A percentile compares a stretch with the other conserved stretches of the same genome.
These are phyloP conservation scores for Colletotrichum sp. DNA, from an alignment of 2,329 filamentous ascomycete genomes.

Conservation along the genomic window DNA sequence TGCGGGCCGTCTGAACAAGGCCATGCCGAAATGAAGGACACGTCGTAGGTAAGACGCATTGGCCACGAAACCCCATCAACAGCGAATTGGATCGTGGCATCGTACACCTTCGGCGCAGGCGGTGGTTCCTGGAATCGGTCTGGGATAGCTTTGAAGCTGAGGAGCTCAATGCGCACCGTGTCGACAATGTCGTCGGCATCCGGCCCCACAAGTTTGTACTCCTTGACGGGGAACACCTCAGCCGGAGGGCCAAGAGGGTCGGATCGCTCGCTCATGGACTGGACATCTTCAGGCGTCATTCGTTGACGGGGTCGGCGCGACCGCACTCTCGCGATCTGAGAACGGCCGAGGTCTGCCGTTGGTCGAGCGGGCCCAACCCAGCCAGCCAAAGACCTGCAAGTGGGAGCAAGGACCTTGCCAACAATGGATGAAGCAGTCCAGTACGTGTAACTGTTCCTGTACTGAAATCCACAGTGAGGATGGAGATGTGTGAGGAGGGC, in stretches of 20 bases:
- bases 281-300: constrained; percentile 64
- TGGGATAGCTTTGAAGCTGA: constrained; percentile 60
- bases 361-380: constrained; percentile 78
- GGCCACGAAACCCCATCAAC: constrained; percentile 69
- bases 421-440: constrained; percentile 77
- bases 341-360: constrained; percentile 68
- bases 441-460: constrained; percentile 76
- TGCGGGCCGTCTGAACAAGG: constrained; percentile 69
- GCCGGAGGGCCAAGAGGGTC: constrained; percentile 71
- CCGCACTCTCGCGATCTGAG: constrained; percentile 74
- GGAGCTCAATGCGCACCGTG: constrained; percentile 71
- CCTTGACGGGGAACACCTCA: constrained; percentile 66
- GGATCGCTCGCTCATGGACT: constrained; percentile 70
- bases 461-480: constrained; percentile 76
- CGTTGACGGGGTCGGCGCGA: constrained; percentile 62
- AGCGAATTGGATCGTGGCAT: constrained; percentile 68
- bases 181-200: constrained; percentile 64
- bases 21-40: constrained; percentile 70
- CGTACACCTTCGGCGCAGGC: constrained; percentile 53
- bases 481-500: constrained; percentile 72
- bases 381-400: constrained; percentile 72
- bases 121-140: constrained; percentile 22
- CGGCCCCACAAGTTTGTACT: constrained; percentile 68
- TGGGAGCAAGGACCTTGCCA: constrained; percentile 76
- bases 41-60: constrained; percentile 66